Base-by-base conservation (phyloP, 768 basidiomycete genomes). In the button mushroom (Agaricus bisporus) region DNA sequence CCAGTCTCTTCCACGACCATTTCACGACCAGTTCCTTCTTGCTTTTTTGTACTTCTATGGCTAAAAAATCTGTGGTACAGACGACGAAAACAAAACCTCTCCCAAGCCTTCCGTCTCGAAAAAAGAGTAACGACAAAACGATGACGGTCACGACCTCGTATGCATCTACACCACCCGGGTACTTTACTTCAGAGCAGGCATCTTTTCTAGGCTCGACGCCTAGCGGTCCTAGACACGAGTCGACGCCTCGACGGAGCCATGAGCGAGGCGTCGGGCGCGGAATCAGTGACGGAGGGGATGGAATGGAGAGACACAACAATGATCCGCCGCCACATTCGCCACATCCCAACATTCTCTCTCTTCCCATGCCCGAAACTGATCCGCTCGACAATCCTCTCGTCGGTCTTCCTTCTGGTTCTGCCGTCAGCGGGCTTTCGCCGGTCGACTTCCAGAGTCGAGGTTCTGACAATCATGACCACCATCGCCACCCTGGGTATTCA, bases 161-260 rank as follows among this genome's bases (percentile, higher is more conserved):
- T 36, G 53, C 53, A 7, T 54, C 53, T 22, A 54, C 53, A 12
- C 53, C 53, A 8, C 48, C 39, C 53, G 42, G 20, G 20, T 54
- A 41, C 29, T 54, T 48, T 41, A 25, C 48, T 12, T 54, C 53
- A 17, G 53, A 54, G 32, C 32, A 41, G 26, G 53, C 26, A 11
- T 54, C 52, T 0, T n/a, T 41, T 15, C 11, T 44, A n/a, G 36
- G 25, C 11, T 48, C 47, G 26, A 36, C 46, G 41, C 47, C 20
- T 36, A 48, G 42, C 35, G 38, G 38, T 14, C 17, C 38, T 39
- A 17, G 5, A 39, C 38, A 17, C 17, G 38, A 17, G 29, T 36
- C 46, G 18, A 11, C 15, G 32, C 17, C 15, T 25, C 28, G 25
- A 25, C 28, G 29, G 25, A n/a, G 41, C 28, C 37, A 15, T n/a